These are phyloP conservation scores for Dillenia suffruticosa DNA, from an alignment of 164 flowering plant genomes.

Conservation along the genomic window DNA sequence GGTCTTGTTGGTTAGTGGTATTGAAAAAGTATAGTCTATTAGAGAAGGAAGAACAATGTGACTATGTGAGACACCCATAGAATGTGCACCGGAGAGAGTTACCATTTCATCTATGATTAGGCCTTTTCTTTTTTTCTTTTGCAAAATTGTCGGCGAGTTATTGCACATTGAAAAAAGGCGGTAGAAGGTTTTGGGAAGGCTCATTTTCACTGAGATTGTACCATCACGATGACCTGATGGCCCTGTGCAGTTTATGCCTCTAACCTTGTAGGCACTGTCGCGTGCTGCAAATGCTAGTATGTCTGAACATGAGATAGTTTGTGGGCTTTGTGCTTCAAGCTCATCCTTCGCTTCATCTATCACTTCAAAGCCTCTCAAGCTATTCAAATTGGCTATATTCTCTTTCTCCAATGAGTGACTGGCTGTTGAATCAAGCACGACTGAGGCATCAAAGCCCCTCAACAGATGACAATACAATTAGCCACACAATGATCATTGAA, in stretches of 20 bases:
- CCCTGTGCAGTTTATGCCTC: constrained; percentile 33
- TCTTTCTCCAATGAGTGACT: constrained; percentile 38
- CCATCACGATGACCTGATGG: constrained; percentile 49
- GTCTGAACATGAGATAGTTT: constrained; percentile 59
- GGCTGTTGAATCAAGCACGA: constrained; percentile 41
- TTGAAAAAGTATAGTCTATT: constrained; percentile 25
- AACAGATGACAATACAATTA: background rate
- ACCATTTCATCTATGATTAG: constrained; percentile 26
- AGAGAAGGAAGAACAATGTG: constrained; percentile 31
- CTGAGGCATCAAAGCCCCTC: constrained; percentile 62
- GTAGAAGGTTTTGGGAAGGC: constrained; percentile 13
- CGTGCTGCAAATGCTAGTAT: constrained; percentile 59
- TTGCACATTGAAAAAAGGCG: constrained; percentile 10
- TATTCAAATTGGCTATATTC: constrained; percentile 30
- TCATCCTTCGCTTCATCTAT: constrained; percentile 45
- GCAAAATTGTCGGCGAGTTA: constrained; percentile 15
- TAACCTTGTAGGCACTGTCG: constrained; percentile 29
- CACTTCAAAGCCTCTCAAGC: constrained; percentile 52
- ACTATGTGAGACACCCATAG: constrained; percentile 35
- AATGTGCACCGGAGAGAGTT: constrained; percentile 39
- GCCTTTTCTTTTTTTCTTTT: constrained; percentile 12
- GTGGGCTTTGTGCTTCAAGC: constrained; percentile 42
- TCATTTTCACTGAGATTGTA: constrained; percentile 18
- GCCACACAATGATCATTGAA: too few relatives aligned
- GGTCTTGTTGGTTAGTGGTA: constrained; percentile 21